These are phyloP conservation scores for Cutaneotrichosporon sp. DNA, from an alignment of 1,284 basidiomycete genomes.

Conservation along the genomic window DNA sequence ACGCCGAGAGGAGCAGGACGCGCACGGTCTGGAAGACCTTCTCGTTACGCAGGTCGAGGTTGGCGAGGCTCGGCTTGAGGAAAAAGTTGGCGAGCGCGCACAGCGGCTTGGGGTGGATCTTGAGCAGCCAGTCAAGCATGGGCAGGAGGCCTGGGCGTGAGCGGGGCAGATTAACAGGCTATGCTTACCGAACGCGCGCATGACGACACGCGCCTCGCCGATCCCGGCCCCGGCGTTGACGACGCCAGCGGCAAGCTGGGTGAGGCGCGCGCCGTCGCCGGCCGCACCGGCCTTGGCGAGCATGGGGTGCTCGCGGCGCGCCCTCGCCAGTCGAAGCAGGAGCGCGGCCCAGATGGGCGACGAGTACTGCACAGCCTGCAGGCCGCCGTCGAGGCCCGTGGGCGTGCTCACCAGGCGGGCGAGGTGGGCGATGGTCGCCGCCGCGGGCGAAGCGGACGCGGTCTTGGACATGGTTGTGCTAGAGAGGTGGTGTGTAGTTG, in stretches of 20 bases:
- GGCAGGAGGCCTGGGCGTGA: slow-evolving; percentile 39
- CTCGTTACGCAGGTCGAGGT: slow-evolving; percentile 15
- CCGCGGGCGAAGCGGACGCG: neutral
- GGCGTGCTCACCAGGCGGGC: slow-evolving; percentile 31
- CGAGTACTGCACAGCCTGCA: slow-evolving; percentile 44
- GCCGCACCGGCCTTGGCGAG: slow-evolving; percentile 11
- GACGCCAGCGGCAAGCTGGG: slow-evolving; percentile 32
- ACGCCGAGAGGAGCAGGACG: slow-evolving; percentile 32
- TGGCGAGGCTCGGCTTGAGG: slow-evolving; percentile 13
- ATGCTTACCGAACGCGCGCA: slow-evolving; percentile 42
- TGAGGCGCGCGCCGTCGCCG: slow-evolving; percentile 13
- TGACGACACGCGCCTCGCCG: slow-evolving; percentile 42
- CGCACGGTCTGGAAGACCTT: slow-evolving; percentile 39
- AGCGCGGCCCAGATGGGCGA: slow-evolving; percentile 36
- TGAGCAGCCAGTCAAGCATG: slow-evolving; percentile 35
- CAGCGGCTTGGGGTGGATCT: slow-evolving; percentile 34
- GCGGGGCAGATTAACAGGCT: neutral
- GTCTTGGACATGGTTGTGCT: slow-evolving; percentile 9
- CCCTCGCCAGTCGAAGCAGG: slow-evolving; percentile 33
- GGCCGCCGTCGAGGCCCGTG: slow-evolving; percentile 40
- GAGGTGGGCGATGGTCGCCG: slow-evolving; percentile 25
- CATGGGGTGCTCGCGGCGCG: slow-evolving; percentile 20
- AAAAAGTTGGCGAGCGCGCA: slow-evolving; percentile 21
- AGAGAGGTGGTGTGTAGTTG: neutral
- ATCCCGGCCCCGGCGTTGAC: slow-evolving; percentile 30